A percentile compares a stretch with the other conserved stretches of the same genome.
These are phyloP conservation scores for Apostasia ramifera DNA, from an alignment of 106 monocot genomes.

Conservation along the genomic window DNA sequence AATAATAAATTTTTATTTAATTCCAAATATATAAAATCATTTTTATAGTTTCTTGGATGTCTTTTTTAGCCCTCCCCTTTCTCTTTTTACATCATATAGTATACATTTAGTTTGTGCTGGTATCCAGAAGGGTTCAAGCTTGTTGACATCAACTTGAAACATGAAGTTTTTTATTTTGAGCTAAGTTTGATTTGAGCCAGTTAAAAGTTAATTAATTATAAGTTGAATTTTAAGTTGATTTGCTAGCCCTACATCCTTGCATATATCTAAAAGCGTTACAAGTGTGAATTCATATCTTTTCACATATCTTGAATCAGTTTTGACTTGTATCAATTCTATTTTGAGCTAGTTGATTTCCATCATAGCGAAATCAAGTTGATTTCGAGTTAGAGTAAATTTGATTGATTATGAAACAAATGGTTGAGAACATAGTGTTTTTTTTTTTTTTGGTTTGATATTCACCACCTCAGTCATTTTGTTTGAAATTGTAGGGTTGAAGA, in stretches of 20 bases:
- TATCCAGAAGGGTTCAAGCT: background rate
- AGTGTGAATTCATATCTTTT: background rate
- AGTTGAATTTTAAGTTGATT: too few relatives aligned
- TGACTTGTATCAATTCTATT: too few relatives aligned
- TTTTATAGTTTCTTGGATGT: background rate
- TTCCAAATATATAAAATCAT: too few relatives aligned
- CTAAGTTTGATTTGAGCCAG: background rate
- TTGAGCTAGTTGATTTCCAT: background rate
- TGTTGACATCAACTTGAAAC: background rate
- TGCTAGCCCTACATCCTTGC: too few relatives aligned
- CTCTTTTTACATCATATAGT: background rate
- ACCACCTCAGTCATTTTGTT: background rate
- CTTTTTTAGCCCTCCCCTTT: background rate
- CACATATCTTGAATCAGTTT: too few relatives aligned
- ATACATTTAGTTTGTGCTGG: background rate
- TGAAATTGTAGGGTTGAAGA: constrained; percentile 21
- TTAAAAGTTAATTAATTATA: too few relatives aligned
- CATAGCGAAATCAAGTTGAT: background rate
- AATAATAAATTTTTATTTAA: too few relatives aligned
- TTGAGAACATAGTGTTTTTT: too few relatives aligned
- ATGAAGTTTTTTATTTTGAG: background rate
- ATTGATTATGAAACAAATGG: background rate
- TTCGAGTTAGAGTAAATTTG: background rate
- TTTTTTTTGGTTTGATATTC: too few relatives aligned
- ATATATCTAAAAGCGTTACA: background rate